Evolutionary conservation across 2,329 filamentous ascomycete genomes (phyloP).

Genomic region (Sarocladiaceae sp.): DNA sequence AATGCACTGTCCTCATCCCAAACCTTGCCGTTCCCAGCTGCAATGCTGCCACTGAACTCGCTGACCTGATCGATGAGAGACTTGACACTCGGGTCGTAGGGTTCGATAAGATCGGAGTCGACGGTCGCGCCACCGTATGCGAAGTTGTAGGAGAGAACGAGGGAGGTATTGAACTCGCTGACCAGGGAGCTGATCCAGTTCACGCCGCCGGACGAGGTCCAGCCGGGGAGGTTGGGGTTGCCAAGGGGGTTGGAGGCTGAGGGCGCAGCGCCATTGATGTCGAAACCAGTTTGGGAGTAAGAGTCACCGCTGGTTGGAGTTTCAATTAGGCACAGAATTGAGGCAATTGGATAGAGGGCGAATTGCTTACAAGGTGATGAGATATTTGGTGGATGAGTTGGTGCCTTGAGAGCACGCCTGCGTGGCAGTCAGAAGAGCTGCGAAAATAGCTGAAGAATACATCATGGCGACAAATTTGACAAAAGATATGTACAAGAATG

Average conservation of each 20-base stretch:
- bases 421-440: too few species aligned
- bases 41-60: constrained; percentile 26
- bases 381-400: too few species aligned
- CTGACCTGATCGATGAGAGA: constrained; percentile 20
- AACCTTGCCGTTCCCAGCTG: constrained; percentile 24
- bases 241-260: constrained; percentile 53
- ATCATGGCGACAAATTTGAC: too few species aligned
- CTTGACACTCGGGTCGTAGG: constrained; percentile 39
- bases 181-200: constrained; percentile 51
- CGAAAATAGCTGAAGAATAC: too few species aligned
- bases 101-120: constrained; percentile 45
- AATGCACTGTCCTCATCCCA: constrained; percentile 39
- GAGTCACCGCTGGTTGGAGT: constrained; percentile 27
- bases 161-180: constrained; percentile 39
- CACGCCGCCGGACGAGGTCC: constrained; percentile 42
- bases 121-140: constrained; percentile 51
- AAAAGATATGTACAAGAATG: too few species aligned
- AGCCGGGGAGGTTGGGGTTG: constrained; percentile 53
- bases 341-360: neutral
- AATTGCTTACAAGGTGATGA: too few species aligned
- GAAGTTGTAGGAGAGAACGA: constrained; percentile 46
- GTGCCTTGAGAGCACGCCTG: too few species aligned
- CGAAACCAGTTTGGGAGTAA: constrained; percentile 42
- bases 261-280: constrained; percentile 46
- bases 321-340: neutral